Evolutionary conservation across 2,329 filamentous ascomycete genomes (phyloP), one percentile per base, ranked within the genome.

Genomic region (Sphaerulina musiva): DNA sequence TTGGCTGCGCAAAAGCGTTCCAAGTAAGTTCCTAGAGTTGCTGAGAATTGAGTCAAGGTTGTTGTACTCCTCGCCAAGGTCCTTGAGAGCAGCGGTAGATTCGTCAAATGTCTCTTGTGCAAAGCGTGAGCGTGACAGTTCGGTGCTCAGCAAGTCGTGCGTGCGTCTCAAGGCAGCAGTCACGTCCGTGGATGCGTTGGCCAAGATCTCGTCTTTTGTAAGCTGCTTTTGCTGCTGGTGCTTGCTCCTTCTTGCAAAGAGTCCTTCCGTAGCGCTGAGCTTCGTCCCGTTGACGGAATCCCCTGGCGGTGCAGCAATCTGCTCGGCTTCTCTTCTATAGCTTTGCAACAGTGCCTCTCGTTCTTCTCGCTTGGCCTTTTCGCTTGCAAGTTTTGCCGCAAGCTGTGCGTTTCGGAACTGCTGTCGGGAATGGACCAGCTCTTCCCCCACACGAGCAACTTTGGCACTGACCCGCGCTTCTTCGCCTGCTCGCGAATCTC

Each of bases 21-120:
- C 82, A 6, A 96, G 80, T 14, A 98, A 76, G 52, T 84, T 84
- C 60, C 82, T 80, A 44, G 87, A 91, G 53, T 81, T 86, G 2
- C 81, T 78, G 38, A 98, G 78, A 67, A 96, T 79, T 10, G 81
- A 81, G 64, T 92, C 89, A 4, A 97, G 80, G 47, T 83, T 83
- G 17, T 78, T 83, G 73, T 98, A 98, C 38, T 82, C 86, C 64
- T 95, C 86, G 3, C 86, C 83, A 1, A 98, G 79, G 59, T 88
- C 82, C 50, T 80, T 80, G n/a, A 98, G 79, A 9, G 91, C 89
- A 8, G 83, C 85, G 6, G 88, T 92, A 1, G 86, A 91, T 74
- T 93, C 85, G 57, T 85, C 84, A 54, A 98, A 78, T 1, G 90
- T 95, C 70, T 95, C 86, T 64, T 93, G 86, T 14, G 92, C 92